These are phyloP conservation scores for Lasiodiplodia theobromae DNA, from an alignment of 2,329 filamentous ascomycete species.

Conservation along the genomic window DNA sequence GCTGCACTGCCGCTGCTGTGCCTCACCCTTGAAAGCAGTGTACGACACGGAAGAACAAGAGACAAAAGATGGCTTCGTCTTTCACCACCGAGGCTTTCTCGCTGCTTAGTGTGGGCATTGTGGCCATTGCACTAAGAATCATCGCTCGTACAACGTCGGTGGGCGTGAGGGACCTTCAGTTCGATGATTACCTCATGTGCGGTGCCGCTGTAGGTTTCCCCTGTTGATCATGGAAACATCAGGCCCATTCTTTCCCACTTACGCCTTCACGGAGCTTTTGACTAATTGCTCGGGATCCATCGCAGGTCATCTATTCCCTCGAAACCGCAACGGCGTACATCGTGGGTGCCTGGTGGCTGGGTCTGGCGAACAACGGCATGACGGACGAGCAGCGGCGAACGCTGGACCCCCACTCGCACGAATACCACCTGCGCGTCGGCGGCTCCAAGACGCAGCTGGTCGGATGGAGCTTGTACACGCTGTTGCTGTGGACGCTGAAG, in stretches of 20 bases:
- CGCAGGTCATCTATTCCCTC: slow-evolving; percentile 58
- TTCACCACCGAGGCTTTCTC: slow-evolving; percentile 35
- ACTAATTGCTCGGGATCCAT: neutral
- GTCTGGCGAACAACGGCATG: slow-evolving; percentile 66
- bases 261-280: neutral
- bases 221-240: too few species aligned
- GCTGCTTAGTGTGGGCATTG: slow-evolving; percentile 33
- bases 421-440: slow-evolving; percentile 57
- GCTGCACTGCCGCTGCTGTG: neutral
- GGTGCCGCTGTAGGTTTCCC: slow-evolving; percentile 31
- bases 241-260: neutral
- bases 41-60: neutral
- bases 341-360: slow-evolving; percentile 57
- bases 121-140: slow-evolving; percentile 33
- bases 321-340: slow-evolving; percentile 60
- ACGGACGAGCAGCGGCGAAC: slow-evolving; percentile 57
- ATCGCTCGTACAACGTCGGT: slow-evolving; percentile 34
- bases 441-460: slow-evolving; percentile 61
- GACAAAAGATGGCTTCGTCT: slow-evolving; percentile 29
- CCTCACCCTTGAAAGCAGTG: neutral
- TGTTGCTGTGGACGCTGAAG: slow-evolving; percentile 61
- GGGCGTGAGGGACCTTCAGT: slow-evolving; percentile 32
- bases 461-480: slow-evolving; percentile 61
- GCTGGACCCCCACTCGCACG: slow-evolving; percentile 53
- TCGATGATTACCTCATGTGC: slow-evolving; percentile 36